Percentiles rank a stretch among this genome's conserved stretches.
Evolutionary conservation across 176 grass and related monocot genomes (phyloP).

Genomic region (Miscanthus lutarioriparius): DNA sequence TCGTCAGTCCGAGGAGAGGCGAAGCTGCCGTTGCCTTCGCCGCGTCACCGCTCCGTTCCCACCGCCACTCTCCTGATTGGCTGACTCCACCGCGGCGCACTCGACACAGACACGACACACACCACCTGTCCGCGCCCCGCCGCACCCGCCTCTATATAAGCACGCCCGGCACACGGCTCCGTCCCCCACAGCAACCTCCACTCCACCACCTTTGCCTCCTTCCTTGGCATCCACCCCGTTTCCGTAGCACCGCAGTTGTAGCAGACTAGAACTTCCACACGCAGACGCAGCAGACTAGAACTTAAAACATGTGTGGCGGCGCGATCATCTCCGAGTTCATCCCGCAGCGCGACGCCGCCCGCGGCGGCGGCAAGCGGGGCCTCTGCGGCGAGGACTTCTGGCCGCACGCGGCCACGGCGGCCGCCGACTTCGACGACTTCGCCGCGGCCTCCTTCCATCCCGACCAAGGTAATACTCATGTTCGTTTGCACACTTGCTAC

Average conservation of each 20-base stretch:
- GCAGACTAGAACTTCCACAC: not conserved
- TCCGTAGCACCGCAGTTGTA: not conserved
- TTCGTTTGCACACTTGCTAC: not conserved
- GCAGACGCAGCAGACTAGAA: not conserved
- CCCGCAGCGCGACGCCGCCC: constrained; percentile 23
- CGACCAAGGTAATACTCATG: not conserved
- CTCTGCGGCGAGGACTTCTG: constrained; percentile 45
- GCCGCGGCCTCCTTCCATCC: not conserved
- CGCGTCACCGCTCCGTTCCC: no score
- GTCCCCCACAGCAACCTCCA: not conserved
- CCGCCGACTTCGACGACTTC: constrained; percentile 6
- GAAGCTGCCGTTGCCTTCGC: not conserved
- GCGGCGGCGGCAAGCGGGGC: constrained; percentile 5
- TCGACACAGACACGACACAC: not conserved
- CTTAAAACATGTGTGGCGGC: constrained; percentile 51
- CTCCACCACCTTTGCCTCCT: not conserved
- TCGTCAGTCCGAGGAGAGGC: no score
- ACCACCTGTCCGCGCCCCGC: no score
- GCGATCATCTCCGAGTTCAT: constrained; percentile 47
- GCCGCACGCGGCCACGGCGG: not conserved
- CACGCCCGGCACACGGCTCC: constrained; percentile 21
- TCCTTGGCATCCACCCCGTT: no score
- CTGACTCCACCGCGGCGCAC: not conserved
- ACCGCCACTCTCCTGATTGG: no score
- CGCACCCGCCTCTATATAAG: constrained; percentile 32